Conservation (phyloP, 257 asterid genomes). For the Fraxinus excelsior region DNA sequence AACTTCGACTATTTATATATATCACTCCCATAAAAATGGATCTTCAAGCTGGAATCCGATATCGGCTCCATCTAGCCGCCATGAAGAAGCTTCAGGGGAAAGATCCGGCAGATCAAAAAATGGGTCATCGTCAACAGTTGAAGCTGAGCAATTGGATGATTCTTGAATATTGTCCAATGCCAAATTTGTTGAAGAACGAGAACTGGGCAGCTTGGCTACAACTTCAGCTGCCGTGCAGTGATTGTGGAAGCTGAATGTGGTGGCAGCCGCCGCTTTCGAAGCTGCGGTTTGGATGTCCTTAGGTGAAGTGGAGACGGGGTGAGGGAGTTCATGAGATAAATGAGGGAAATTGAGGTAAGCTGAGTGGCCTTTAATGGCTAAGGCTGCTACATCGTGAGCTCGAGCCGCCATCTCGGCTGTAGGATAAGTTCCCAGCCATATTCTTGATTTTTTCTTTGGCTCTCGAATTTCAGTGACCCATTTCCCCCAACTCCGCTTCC, state of each 20-base stretch:
- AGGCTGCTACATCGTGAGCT: constrained; percentile 59
- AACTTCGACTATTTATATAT: background rate
- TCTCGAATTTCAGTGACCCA: constrained; percentile 63
- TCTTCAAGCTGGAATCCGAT: constrained; percentile 50
- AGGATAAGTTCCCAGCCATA: constrained; percentile 60
- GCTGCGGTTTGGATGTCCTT: constrained; percentile 64
- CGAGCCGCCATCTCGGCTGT: constrained; percentile 68
- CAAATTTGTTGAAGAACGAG: constrained; percentile 26
- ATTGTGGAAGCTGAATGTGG: background rate
- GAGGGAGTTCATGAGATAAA: constrained; percentile 46
- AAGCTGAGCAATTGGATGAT: constrained; percentile 20
- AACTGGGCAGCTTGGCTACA: constrained; percentile 17
- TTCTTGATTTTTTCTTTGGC: constrained; percentile 61
- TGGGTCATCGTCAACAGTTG: constrained; percentile 40
- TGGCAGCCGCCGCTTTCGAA: constrained; percentile 38
- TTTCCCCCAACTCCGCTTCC: constrained; percentile 55
- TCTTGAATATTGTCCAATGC: constrained; percentile 21
- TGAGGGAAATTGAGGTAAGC: constrained; percentile 57
- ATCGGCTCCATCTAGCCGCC: constrained; percentile 50
- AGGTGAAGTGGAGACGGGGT: constrained; percentile 40
- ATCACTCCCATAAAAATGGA: constrained; percentile 44
- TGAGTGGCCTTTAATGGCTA: constrained; percentile 57
- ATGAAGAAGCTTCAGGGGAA: constrained; percentile 40
- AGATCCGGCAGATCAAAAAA: constrained; percentile 54
- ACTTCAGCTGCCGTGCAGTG: constrained; percentile 3